Conservation (phyloP, 2,329 filamentous ascomycete genomes). For the Phoma sp. region DNA sequence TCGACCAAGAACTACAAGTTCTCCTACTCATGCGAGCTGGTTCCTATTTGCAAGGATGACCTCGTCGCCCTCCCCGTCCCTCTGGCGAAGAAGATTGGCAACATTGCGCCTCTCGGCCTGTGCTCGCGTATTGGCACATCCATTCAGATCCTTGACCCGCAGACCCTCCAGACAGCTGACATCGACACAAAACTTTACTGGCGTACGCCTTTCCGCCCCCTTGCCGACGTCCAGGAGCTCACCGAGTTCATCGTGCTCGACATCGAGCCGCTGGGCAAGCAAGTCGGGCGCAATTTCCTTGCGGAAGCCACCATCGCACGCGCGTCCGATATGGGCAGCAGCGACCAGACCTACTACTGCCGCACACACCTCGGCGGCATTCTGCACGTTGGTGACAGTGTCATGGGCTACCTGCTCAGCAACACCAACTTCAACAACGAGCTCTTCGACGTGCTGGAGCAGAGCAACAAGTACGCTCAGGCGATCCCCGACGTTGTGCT, state of each 20-base stretch:
- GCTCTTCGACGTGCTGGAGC: constrained; percentile 84
- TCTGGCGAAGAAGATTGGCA: constrained; percentile 83
- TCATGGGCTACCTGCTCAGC: constrained; percentile 89
- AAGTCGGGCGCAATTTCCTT: constrained; percentile 81
- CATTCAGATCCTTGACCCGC: constrained; percentile 86
- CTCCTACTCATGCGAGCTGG: constrained; percentile 83
- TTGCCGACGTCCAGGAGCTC: constrained; percentile 83
- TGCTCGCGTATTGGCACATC: constrained; percentile 90
- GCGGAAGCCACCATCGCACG: constrained; percentile 88
- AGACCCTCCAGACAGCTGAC: constrained; percentile 89
- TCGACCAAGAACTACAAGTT: constrained; percentile 94
- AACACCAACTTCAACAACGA: constrained; percentile 93
- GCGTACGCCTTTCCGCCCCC: constrained; percentile 81
- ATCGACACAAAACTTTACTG: constrained; percentile 85
- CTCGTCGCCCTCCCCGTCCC: constrained; percentile 91
- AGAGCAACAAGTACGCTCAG: constrained; percentile 71
- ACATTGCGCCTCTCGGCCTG: constrained; percentile 83
- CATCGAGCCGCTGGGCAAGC: constrained; percentile 77
- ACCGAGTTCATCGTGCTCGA: constrained; percentile 95
- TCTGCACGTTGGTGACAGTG: constrained; percentile 87
- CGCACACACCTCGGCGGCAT: constrained; percentile 88
- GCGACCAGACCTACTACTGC: constrained; percentile 87
- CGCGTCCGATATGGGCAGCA: constrained; percentile 82
- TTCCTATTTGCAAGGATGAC: constrained; percentile 97
- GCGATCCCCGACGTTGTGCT: constrained; percentile 90